Conservation (phyloP, 148 eudicot genomes). For the Chenopodium formosanum region DNA sequence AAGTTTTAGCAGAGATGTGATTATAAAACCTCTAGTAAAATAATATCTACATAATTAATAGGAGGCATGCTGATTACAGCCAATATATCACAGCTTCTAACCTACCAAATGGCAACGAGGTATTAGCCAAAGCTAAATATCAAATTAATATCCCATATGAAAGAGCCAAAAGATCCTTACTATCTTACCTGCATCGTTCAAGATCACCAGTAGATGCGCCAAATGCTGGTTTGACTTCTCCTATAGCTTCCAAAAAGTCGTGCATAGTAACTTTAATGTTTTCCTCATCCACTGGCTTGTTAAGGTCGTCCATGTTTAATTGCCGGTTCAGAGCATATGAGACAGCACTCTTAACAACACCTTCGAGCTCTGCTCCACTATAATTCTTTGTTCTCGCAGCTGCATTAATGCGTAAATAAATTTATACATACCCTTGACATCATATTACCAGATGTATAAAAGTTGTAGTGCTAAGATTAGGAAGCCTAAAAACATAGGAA, state of each 20-base stretch:
- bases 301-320: slow-evolving; percentile 86
- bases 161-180: neutral
- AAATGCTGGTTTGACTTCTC: slow-evolving; percentile 89
- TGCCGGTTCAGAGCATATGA: slow-evolving; percentile 93
- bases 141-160: neutral
- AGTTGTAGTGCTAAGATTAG: too few species aligned
- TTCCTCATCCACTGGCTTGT: slow-evolving; percentile 92
- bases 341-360: slow-evolving; percentile 99
- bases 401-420: slow-evolving; percentile 24
- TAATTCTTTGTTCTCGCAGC: slow-evolving; percentile 97
- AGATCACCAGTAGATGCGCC: slow-evolving; percentile 97
- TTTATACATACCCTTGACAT: too few species aligned
- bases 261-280: slow-evolving; percentile 93
- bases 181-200: slow-evolving; percentile 80
- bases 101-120: neutral
- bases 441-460: too few species aligned
- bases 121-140: slow-evolving; percentile 5
- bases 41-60: neutral
- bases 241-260: slow-evolving; percentile 78
- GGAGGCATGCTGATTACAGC: neutral
- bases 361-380: slow-evolving; percentile 99
- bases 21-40: slow-evolving; percentile 1
- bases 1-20: slow-evolving; percentile 9
- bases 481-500: too few species aligned
- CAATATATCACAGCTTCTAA: neutral